These are phyloP conservation scores for Hortiboletus campestris DNA, from an alignment of 768 basidiomycete species.

Conservation along the genomic window DNA sequence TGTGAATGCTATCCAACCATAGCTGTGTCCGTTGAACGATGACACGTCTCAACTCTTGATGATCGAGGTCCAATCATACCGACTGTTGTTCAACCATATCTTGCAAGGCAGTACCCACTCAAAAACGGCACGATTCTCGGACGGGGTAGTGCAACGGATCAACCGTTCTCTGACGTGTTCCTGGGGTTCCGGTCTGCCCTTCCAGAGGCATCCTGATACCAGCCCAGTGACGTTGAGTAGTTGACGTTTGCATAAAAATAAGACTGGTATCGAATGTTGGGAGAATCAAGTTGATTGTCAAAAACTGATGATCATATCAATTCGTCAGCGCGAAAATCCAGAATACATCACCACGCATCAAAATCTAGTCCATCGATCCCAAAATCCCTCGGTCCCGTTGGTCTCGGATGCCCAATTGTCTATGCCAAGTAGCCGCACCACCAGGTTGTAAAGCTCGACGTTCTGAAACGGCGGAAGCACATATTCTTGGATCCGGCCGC, in stretches of 20 bases:
- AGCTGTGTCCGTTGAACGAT: no score
- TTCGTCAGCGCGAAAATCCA: neutral
- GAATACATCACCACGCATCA: neutral
- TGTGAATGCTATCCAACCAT: no score
- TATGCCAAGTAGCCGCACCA: slow-evolving; percentile 70
- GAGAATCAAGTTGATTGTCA: neutral
- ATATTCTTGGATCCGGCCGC: slow-evolving; percentile 39
- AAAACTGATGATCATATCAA: neutral
- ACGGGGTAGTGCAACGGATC: no score
- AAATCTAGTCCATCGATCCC: slow-evolving; percentile 54
- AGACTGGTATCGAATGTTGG: neutral
- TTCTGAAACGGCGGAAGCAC: slow-evolving; percentile 79
- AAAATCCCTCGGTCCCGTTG: slow-evolving; percentile 79
- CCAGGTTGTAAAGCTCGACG: slow-evolving; percentile 78
- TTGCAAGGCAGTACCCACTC: no score
- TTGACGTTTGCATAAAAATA: neutral
- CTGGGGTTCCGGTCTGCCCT: neutral
- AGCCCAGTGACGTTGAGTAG: neutral
- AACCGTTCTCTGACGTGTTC: neutral
- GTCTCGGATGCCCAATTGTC: slow-evolving; percentile 51
- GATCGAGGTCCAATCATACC: no score
- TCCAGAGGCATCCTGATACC: neutral
- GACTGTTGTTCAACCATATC: no score
- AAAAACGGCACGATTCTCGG: no score
- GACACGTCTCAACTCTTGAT: no score